A percentile compares a stretch with the other conserved stretches of the same genome.
phyloP scores from a whole-genome alignment of 192 early-diverging fungal genomes.

The Linnemannia hyalina region DNA sequence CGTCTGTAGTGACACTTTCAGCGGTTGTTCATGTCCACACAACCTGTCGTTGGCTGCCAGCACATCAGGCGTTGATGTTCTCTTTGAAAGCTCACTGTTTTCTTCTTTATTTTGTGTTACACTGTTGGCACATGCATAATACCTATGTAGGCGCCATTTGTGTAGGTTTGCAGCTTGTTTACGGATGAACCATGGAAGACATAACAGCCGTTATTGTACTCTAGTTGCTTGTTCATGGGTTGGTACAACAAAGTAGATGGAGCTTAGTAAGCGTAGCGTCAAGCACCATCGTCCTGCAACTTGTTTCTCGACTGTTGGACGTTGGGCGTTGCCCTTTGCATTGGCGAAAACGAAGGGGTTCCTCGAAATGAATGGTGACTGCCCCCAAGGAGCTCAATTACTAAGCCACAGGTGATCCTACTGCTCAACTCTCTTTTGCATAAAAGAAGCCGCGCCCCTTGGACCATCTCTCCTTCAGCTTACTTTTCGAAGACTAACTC shows the following conservation, averaged over 20 bases:
- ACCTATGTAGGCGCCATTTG: no score
- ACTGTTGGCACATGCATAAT: not conserved
- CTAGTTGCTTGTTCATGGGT: not conserved
- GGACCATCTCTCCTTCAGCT: not conserved
- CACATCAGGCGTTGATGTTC: constrained; percentile 16
- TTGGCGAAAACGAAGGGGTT: not conserved
- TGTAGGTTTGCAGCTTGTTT: no score
- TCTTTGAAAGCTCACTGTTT: not conserved
- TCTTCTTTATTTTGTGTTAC: not conserved
- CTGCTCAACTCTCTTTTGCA: not conserved
- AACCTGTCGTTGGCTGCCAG: constrained; percentile 41
- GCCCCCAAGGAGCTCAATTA: not conserved
- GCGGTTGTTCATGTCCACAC: not conserved
- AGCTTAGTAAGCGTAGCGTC: not conserved
- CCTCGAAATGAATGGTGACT: not conserved
- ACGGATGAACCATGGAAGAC: not conserved
- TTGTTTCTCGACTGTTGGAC: not conserved
- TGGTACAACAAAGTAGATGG: not conserved
- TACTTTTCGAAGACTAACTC: not conserved
- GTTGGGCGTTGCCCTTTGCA: not conserved
- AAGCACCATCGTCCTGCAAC: no score
- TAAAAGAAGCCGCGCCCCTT: not conserved
- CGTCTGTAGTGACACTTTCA: constrained; percentile 3
- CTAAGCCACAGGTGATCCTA: not conserved
- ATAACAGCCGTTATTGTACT: not conserved